These are phyloP conservation scores for Centaurea solstitialis DNA, from an alignment of 129 eudicot species.

Conservation along the genomic window DNA sequence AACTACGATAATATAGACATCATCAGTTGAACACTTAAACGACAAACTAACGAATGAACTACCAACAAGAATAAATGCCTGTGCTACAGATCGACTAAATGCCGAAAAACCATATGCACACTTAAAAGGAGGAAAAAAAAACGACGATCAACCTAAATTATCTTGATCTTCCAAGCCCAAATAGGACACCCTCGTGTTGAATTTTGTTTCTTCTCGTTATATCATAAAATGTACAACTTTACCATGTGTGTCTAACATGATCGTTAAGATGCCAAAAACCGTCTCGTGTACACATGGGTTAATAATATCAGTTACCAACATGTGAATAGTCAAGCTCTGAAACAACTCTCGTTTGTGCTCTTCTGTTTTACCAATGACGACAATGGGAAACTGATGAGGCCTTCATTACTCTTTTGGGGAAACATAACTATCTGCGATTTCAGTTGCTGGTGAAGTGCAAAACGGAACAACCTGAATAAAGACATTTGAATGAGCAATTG, in stretches of 20 bases:
- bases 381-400: neutral
- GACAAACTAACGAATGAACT: constrained; percentile 22
- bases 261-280: neutral
- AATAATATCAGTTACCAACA: constrained; percentile 6
- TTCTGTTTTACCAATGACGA: neutral
- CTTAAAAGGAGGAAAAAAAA: neutral
- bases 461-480: constrained; percentile 57
- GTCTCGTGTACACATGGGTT: constrained; percentile 5
- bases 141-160: neutral
- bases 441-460: constrained; percentile 22
- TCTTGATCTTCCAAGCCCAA: constrained; percentile 20
- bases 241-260: constrained; percentile 14
- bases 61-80: neutral
- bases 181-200: neutral
- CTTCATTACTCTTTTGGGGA: constrained; percentile 24
- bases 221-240: constrained; percentile 19
- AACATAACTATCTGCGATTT: neutral
- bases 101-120: constrained; percentile 5
- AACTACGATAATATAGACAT: neutral
- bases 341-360: constrained; percentile 20
- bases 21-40: neutral
- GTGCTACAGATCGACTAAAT: neutral
- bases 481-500: neutral
- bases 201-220: neutral
- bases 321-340: constrained; percentile 9